phyloP scores from a whole-genome alignment of 2,329 filamentous ascomycete species.

The Pseudocercospora pini-densiflorae region DNA sequence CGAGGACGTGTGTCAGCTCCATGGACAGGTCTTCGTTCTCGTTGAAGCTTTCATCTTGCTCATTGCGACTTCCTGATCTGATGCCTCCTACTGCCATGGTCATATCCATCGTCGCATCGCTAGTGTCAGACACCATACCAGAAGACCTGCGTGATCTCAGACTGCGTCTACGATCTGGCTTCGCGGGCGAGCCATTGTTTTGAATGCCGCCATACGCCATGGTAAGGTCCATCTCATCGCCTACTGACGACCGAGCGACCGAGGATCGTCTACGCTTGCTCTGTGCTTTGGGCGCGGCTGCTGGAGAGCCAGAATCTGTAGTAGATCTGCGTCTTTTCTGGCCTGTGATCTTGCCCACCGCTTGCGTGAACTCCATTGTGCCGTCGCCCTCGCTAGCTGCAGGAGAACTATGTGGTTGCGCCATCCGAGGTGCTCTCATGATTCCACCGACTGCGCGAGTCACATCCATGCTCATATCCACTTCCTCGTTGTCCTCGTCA shows the following conservation, averaged over 20 bases:
- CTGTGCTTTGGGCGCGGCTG: conserved; percentile 18
- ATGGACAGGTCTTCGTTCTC: conserved; percentile 57
- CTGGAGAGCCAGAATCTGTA: conserved; percentile 41
- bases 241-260: conserved; percentile 41
- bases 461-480: conserved; percentile 92
- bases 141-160: conserved; percentile 43
- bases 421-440: conserved; percentile 52
- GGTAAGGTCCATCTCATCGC: conserved; percentile 50
- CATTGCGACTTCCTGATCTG: conserved; percentile 17
- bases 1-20: conserved; percentile 57
- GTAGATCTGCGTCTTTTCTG: conserved; percentile 51
- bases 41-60: conserved; percentile 38
- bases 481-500: conserved; percentile 47
- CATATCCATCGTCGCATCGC: conserved; percentile 61
- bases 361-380: conserved; percentile 62
- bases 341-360: conserved; percentile 56
- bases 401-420: conserved; percentile 43
- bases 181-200: conserved; percentile 30
- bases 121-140: conserved; percentile 41
- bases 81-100: conserved; percentile 58
- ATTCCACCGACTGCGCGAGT: conserved; percentile 84
- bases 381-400: conserved; percentile 45
- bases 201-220: conserved; percentile 44
- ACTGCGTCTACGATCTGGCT: conserved; percentile 34
- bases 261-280: conserved; percentile 45